These are phyloP conservation scores for Cutaneotrichosporon sp. DNA, from an alignment of 1,284 basidiomycete genomes.

Conservation along the genomic window DNA sequence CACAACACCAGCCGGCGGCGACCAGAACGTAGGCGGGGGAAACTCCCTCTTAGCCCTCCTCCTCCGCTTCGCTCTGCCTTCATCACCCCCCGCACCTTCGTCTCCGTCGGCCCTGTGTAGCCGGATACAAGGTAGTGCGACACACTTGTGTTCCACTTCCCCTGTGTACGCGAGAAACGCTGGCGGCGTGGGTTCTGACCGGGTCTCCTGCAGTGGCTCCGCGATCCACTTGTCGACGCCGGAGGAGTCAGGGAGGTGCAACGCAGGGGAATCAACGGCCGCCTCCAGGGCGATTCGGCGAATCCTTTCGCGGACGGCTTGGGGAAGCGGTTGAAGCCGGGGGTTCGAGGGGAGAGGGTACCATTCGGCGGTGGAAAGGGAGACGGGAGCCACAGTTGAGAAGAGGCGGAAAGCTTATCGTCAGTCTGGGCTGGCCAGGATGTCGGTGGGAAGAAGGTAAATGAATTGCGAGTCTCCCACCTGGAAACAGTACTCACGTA, in stretches of 20 bases:
- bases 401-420: conserved; percentile 38
- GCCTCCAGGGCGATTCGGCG: conserved; percentile 4
- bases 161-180: not conserved
- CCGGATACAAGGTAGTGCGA: not conserved
- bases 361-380: conserved; percentile 16
- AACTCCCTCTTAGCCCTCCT: not conserved
- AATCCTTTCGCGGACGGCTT: not conserved
- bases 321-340: conserved; percentile 3
- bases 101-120: not conserved
- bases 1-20: not conserved
- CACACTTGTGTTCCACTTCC: not conserved
- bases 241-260: not conserved
- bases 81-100: not conserved
- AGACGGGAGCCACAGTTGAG: conserved; percentile 24
- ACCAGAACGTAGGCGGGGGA: conserved; percentile 2
- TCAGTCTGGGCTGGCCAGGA: no score
- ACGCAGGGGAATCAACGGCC: not conserved
- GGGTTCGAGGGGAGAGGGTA: conserved; percentile 20
- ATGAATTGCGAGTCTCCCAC: no score
- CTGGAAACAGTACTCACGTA: conserved; percentile 18
- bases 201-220: no score
- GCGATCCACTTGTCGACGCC: not conserved
- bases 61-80: not conserved
- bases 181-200: not conserved
- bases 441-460: no score